These are phyloP conservation scores for Pseudogymnoascus sp. DNA, from an alignment of 2,329 filamentous ascomycete genomes.

Conservation along the genomic window DNA sequence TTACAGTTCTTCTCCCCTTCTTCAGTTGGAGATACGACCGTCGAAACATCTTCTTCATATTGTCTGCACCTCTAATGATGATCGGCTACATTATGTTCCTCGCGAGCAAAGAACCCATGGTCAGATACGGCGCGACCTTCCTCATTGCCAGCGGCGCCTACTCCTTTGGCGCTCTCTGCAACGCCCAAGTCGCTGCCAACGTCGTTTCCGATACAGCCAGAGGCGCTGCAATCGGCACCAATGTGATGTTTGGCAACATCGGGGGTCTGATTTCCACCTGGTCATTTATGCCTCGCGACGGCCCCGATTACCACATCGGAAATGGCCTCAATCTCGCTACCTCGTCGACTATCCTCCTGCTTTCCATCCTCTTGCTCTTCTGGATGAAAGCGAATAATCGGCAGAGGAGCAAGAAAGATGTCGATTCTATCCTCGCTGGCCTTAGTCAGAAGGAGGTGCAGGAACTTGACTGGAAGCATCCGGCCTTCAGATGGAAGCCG, in stretches of 20 bases:
- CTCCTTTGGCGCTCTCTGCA: conserved; percentile 54
- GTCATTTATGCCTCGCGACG: conserved; percentile 55
- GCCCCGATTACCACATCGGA: conserved; percentile 59
- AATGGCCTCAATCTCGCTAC: conserved; percentile 63
- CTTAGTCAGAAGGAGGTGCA: conserved; percentile 45
- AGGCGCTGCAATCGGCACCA: conserved; percentile 55
- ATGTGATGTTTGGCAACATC: conserved; percentile 66
- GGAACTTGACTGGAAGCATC: conserved; percentile 59
- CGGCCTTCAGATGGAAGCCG: conserved; percentile 54
- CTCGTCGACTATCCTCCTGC: conserved; percentile 45
- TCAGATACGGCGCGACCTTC: conserved; percentile 64
- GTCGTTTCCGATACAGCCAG: conserved; percentile 64
- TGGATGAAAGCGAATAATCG: conserved; percentile 60
- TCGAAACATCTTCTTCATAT: conserved; percentile 52
- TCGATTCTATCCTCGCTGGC: conserved; percentile 47
- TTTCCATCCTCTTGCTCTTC: conserved; percentile 39
- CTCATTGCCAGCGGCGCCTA: conserved; percentile 58
- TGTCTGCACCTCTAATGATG: conserved; percentile 55
- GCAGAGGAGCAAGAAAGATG: conserved; percentile 43
- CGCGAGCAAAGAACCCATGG: conserved; percentile 40
- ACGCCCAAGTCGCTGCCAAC: conserved; percentile 60
- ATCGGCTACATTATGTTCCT: conserved; percentile 64
- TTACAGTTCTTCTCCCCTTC: conserved; percentile 53
- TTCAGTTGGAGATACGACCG: conserved; percentile 52
- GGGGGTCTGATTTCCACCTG: conserved; percentile 60